These are phyloP conservation scores for Dentipellis sp. DNA, from an alignment of 768 basidiomycete genomes.

Conservation along the genomic window DNA sequence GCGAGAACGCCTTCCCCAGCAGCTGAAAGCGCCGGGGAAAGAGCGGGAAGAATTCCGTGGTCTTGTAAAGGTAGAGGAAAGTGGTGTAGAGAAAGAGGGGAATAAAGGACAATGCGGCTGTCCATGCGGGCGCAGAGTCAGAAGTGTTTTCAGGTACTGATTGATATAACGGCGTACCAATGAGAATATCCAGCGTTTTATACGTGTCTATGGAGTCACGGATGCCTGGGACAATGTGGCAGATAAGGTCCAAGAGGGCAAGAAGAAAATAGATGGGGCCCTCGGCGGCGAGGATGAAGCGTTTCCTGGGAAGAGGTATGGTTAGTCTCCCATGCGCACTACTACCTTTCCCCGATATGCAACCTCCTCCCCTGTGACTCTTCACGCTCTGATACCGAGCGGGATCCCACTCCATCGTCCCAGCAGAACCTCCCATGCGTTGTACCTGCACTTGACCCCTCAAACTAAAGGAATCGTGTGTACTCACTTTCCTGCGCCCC, in stretches of 20 bases:
- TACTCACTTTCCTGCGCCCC: slow-evolving; percentile 41
- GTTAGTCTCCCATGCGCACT: background rate
- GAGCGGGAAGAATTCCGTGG: slow-evolving; percentile 37
- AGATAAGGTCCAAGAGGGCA: slow-evolving; percentile 50
- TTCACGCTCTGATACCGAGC: background rate
- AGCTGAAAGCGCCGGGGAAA: slow-evolving; percentile 42
- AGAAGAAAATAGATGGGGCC: slow-evolving; percentile 52
- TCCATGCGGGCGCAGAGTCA: background rate
- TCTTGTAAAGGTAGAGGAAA: slow-evolving; percentile 53
- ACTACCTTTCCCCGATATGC: background rate
- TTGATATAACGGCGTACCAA: slow-evolving; percentile 37
- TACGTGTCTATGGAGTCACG: slow-evolving; percentile 37
- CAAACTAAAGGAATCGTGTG: background rate
- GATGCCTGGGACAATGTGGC: slow-evolving; percentile 44
- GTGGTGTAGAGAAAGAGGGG: slow-evolving; percentile 56
- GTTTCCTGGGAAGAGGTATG: slow-evolving; percentile 29
- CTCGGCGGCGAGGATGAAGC: slow-evolving; percentile 54
- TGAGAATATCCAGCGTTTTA: slow-evolving; percentile 43
- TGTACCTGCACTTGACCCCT: background rate
- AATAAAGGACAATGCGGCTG: slow-evolving; percentile 49
- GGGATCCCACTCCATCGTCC: too few relatives aligned
- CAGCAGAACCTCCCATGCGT: slow-evolving; percentile 7
- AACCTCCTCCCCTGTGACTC: background rate
- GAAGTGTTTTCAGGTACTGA: background rate
- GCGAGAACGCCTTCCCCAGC: slow-evolving; percentile 34